Percentiles rank a stretch among this genome's conserved stretches.
phyloP scores from a whole-genome alignment of 2,329 filamentous ascomycete genomes.

The Fusarium miscanthi region DNA sequence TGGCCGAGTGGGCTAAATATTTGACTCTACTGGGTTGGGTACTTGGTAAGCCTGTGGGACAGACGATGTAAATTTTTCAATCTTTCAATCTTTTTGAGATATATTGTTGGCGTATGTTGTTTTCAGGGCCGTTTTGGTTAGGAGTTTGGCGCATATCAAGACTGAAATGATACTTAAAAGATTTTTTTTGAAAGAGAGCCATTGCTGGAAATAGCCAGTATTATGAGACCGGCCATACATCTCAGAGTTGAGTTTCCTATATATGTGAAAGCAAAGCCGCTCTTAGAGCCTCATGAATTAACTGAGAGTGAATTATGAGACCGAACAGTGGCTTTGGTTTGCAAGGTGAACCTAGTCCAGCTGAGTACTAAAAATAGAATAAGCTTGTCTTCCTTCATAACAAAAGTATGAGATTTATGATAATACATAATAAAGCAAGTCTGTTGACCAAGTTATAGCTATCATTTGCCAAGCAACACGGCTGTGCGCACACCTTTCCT shows the following conservation, averaged over 20 bases:
- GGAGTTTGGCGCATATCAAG: neutral
- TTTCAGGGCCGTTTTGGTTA: neutral
- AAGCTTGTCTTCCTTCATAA: neutral
- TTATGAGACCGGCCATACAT: neutral
- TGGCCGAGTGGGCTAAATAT: neutral
- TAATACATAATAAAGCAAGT: too few species aligned
- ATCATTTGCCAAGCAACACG: neutral
- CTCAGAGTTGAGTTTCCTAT: neutral
- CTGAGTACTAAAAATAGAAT: slow-evolving; percentile 1
- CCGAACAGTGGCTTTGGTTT: neutral
- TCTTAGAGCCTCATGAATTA: neutral
- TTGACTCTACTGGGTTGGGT: neutral
- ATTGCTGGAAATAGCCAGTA: neutral
- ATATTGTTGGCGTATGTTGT: neutral
- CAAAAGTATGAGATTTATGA: neutral
- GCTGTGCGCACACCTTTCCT: neutral
- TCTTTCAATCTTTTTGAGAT: too few species aligned
- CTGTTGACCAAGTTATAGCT: neutral
- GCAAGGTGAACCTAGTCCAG: neutral
- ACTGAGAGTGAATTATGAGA: neutral
- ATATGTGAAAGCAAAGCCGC: neutral
- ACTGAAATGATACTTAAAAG: neutral
- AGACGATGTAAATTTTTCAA: neutral
- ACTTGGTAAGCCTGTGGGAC: neutral
- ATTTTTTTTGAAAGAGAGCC: neutral